phyloP scores from a whole-genome alignment of 2,329 filamentous ascomycete genomes.

The Torrubiella hemipterigena region DNA sequence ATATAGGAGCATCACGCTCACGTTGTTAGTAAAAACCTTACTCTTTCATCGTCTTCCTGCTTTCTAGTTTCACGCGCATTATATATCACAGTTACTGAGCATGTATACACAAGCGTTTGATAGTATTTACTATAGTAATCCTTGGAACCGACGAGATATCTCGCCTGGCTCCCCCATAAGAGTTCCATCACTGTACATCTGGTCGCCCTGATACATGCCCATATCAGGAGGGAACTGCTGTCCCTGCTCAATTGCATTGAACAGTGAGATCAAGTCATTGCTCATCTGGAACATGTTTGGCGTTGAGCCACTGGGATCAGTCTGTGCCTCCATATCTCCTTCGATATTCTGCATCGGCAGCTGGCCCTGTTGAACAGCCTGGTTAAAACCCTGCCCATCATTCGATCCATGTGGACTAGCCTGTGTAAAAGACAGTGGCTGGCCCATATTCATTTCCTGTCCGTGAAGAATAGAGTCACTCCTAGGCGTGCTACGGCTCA shows the following conservation, averaged over 20 bases:
- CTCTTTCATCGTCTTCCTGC: no score
- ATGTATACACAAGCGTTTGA: no score
- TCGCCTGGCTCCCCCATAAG: conserved; percentile 9
- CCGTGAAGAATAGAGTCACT: neutral
- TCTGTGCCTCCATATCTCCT: conserved; percentile 6
- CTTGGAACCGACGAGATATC: conserved; percentile 13
- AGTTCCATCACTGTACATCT: conserved; percentile 7
- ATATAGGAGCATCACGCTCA: no score
- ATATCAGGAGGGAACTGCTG: conserved; percentile 11
- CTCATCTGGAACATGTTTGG: conserved; percentile 22
- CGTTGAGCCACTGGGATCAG: conserved; percentile 8
- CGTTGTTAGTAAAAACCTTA: no score
- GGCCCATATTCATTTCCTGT: neutral
- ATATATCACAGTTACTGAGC: no score
- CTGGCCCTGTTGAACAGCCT: neutral
- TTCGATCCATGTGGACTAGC: no score
- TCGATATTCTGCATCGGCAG: neutral
- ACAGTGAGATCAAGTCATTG: conserved; percentile 21
- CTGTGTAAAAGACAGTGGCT: neutral
- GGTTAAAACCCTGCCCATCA: neutral
- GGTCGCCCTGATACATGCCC: conserved; percentile 5
- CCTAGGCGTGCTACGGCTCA: neutral
- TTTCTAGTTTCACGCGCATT: no score
- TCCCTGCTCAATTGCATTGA: conserved; percentile 21
- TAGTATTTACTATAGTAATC: conserved; percentile 15